Percentiles rank a stretch among this genome's conserved stretches.
These are phyloP conservation scores for Fusarium nurragi DNA, from an alignment of 2,329 filamentous ascomycete genomes.

Conservation along the genomic window DNA sequence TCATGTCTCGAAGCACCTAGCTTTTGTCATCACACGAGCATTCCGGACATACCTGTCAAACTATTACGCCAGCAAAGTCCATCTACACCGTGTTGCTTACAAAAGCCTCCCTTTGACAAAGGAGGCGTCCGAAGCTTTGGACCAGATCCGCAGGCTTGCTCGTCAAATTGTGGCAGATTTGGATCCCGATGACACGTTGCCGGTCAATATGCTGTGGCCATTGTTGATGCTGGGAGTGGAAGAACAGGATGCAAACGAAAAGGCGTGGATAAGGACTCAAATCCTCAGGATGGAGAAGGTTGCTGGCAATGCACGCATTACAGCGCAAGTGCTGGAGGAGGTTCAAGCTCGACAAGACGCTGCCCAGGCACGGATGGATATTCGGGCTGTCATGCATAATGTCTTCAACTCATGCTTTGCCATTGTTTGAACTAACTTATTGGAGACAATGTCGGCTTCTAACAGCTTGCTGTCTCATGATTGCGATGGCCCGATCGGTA, in stretches of 20 bases:
- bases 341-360: constrained; percentile 56
- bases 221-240: constrained; percentile 65
- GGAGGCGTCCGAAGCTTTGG: constrained; percentile 58
- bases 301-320: constrained; percentile 56
- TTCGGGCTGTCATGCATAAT: constrained; percentile 57
- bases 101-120: constrained; percentile 61
- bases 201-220: constrained; percentile 67
- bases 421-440: constrained; percentile 53
- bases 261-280: constrained; percentile 60
- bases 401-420: constrained; percentile 64
- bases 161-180: constrained; percentile 54
- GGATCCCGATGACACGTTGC: constrained; percentile 56
- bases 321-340: constrained; percentile 57
- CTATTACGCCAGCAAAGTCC: constrained; percentile 65
- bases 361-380: constrained; percentile 53
- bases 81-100: constrained; percentile 66
- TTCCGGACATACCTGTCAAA: constrained; percentile 66
- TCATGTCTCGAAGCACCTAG: constrained; percentile 59
- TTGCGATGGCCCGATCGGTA: not conserved
- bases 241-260: constrained; percentile 59
- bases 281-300: constrained; percentile 60
- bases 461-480: not conserved
- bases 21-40: constrained; percentile 60
- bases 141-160: constrained; percentile 59
- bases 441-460: not conserved